Evolutionary conservation across 192 early-diverging fungal species (phyloP).

Genomic region (Backusella macrospora): DNA sequence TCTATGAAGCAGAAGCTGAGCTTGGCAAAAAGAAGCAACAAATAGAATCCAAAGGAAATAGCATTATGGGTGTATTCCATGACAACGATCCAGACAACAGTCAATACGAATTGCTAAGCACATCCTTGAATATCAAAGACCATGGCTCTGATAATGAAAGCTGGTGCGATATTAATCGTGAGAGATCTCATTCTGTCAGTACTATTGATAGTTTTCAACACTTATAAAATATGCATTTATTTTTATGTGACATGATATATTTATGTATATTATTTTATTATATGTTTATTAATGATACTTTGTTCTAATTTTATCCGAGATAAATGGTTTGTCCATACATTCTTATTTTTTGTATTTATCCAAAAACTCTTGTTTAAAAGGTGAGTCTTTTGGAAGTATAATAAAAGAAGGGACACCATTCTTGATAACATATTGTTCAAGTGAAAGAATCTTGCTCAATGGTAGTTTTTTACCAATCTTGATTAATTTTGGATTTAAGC

Average conservation of each 20-base stretch:
- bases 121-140: not conserved
- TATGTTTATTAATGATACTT: not conserved
- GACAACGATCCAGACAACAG: constrained; percentile 9
- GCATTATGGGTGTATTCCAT: constrained; percentile 12
- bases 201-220: not conserved
- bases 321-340: not conserved
- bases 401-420: constrained; percentile 88
- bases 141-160: constrained; percentile 6
- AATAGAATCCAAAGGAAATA: constrained; percentile 15
- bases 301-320: not conserved
- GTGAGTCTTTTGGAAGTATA: constrained; percentile 69
- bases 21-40: not conserved
- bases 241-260: not conserved
- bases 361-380: constrained; percentile 68
- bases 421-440: constrained; percentile 70
- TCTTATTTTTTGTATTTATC: constrained; percentile 58
- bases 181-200: not conserved
- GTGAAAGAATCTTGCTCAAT: constrained; percentile 65
- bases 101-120: not conserved
- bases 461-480: constrained; percentile 64
- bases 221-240: not conserved
- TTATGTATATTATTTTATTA: not conserved
- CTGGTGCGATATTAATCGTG: constrained; percentile 9
- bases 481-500: constrained; percentile 57
- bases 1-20: constrained; percentile 8